Evolutionary conservation across 306 rosid genomes (phyloP).

Genomic region (Vigna trinervia): DNA sequence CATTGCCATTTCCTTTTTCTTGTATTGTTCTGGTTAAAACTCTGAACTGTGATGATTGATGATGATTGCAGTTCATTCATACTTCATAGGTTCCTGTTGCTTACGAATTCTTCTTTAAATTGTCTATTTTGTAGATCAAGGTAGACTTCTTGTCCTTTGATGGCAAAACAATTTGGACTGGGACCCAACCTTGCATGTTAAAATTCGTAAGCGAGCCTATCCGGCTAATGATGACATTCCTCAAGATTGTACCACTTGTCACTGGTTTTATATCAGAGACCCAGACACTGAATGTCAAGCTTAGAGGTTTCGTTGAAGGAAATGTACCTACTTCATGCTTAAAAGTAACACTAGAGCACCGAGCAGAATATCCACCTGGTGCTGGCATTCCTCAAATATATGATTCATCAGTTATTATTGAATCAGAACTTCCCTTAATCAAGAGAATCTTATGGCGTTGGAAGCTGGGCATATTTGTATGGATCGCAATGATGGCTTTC

Average conservation of each 20-base stretch:
- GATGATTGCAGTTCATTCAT: slow-evolving; percentile 15
- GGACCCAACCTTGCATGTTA: slow-evolving; percentile 80
- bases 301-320: slow-evolving; percentile 72
- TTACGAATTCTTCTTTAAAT: slow-evolving; percentile 39
- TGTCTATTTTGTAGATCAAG: slow-evolving; percentile 61
- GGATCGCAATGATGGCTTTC: slow-evolving; percentile 68
- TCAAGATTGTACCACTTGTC: slow-evolving; percentile 77
- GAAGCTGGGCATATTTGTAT: slow-evolving; percentile 72
- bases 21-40: slow-evolving; percentile 13
- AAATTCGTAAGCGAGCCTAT: slow-evolving; percentile 81
- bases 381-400: slow-evolving; percentile 93
- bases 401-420: slow-evolving; percentile 63
- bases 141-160: slow-evolving; percentile 66
- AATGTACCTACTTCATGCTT: slow-evolving; percentile 78
- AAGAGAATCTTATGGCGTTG: slow-evolving; percentile 77
- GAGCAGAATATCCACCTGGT: slow-evolving; percentile 78
- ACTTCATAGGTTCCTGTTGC: slow-evolving; percentile 17
- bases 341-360: slow-evolving; percentile 76
- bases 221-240: slow-evolving; percentile 63
- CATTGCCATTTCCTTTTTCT: slow-evolving; percentile 10
- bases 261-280: slow-evolving; percentile 79
- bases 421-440: slow-evolving; percentile 72
- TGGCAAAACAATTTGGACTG: slow-evolving; percentile 76
- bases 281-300: slow-evolving; percentile 70
- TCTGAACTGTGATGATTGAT: slow-evolving; percentile 14